Conservation (phyloP, 2,329 filamentous ascomycete genomes). For the Trichoderma guizhouense region DNA sequence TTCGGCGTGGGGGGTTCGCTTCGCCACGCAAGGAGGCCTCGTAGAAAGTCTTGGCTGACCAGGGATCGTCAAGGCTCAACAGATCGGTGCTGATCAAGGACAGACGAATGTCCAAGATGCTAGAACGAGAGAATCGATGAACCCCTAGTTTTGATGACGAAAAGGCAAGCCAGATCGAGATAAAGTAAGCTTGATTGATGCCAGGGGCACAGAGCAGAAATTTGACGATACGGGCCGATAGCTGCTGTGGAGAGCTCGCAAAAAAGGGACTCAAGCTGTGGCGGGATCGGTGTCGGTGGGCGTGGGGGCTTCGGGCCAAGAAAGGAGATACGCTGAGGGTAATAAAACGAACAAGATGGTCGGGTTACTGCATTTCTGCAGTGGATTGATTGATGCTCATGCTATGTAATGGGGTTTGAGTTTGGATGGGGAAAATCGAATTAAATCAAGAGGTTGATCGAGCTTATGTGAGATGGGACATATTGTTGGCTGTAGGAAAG, state of each 20-base stretch:
- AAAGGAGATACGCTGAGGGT: background rate
- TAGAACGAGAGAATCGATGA: background rate
- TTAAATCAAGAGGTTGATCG: background rate
- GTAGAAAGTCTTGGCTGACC: background rate
- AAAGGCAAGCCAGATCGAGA: background rate
- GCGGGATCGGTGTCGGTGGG: background rate
- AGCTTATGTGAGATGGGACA: background rate
- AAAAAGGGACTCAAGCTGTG: background rate
- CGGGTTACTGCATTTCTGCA: background rate
- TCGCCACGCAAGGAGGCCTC: conserved; percentile 5
- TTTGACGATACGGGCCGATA: background rate
- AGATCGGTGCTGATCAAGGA: background rate
- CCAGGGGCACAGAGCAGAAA: background rate
- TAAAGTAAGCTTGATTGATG: background rate
- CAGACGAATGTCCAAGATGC: background rate
- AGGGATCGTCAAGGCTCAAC: background rate
- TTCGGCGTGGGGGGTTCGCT: background rate
- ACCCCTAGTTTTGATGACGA: background rate
- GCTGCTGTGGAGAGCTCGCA: conserved; percentile 7
- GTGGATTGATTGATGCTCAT: background rate
- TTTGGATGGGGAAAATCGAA: too few relatives aligned
- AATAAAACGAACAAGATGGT: background rate
- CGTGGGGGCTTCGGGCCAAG: background rate
- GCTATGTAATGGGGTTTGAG: background rate
- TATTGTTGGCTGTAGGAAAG: background rate